These are phyloP conservation scores for Tephrocybe sp. DNA, from an alignment of 768 basidiomycete genomes.

Conservation along the genomic window DNA sequence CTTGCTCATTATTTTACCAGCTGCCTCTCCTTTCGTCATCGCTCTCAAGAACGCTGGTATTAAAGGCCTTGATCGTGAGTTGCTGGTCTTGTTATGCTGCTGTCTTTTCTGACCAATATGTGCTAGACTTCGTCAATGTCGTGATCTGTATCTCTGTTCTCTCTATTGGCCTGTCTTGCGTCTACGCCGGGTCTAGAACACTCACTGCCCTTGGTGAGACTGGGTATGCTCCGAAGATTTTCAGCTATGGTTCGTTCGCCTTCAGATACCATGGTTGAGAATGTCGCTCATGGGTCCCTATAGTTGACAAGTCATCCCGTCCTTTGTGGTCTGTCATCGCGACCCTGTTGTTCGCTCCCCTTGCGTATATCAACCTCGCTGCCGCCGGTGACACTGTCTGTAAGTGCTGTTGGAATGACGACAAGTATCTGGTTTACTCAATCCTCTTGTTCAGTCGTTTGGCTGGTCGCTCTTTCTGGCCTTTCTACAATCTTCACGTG, in stretches of 20 bases:
- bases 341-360: constrained; percentile 35
- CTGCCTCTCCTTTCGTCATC: constrained; percentile 48
- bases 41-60: constrained; percentile 39
- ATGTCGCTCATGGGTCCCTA: not conserved
- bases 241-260: constrained; percentile 32
- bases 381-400: constrained; percentile 38
- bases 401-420: constrained; percentile 20
- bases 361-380: constrained; percentile 40
- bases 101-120: no score
- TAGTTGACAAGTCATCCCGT: constrained; percentile 47
- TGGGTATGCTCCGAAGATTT: constrained; percentile 44
- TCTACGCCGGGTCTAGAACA: constrained; percentile 46
- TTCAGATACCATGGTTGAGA: not conserved
- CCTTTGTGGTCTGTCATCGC: constrained; percentile 41
- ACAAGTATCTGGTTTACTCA: not conserved
- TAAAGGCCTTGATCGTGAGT: constrained; percentile 40
- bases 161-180: constrained; percentile 44
- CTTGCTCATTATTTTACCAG: constrained; percentile 5
- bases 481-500: constrained; percentile 47
- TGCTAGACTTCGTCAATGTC: constrained; percentile 40
- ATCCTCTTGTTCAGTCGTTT: constrained; percentile 29
- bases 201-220: constrained; percentile 46
- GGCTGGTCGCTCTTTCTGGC: constrained; percentile 46
- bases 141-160: constrained; percentile 48
- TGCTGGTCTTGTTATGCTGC: no score